A percentile compares a stretch with the other conserved stretches of the same genome.
phyloP scores from a whole-genome alignment of 2,329 filamentous ascomycete species.

The Pseudocercospora pini-densiflorae region DNA sequence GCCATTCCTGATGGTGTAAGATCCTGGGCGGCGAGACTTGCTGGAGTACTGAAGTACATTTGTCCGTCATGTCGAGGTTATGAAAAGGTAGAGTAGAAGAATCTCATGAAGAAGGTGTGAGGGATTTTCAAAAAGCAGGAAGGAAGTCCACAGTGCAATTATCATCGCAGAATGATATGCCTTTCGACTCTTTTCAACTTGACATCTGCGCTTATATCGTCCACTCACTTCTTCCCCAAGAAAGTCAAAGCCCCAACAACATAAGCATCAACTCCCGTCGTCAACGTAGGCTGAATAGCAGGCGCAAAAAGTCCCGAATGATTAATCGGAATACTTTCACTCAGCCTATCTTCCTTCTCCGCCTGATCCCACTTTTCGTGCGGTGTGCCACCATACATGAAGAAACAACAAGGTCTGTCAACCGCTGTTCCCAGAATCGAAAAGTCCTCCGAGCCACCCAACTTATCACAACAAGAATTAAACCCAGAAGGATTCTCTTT shows the following conservation, averaged over 20 bases:
- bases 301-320: conserved; percentile 65
- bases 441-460: conserved; percentile 63
- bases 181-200: too few relatives aligned
- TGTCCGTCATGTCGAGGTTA: too few relatives aligned
- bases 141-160: too few relatives aligned
- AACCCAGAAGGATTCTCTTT: conserved; percentile 34
- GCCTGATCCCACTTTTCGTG: conserved; percentile 55
- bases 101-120: too few relatives aligned
- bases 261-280: conserved; percentile 50
- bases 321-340: conserved; percentile 60
- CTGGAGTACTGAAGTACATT: too few relatives aligned
- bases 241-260: conserved; percentile 42
- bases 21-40: too few relatives aligned
- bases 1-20: too few relatives aligned
- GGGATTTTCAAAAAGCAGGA: too few relatives aligned
- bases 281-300: conserved; percentile 62
- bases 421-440: conserved; percentile 57
- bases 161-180: too few relatives aligned
- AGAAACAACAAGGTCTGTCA: conserved; percentile 59
- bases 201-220: too few relatives aligned
- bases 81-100: too few relatives aligned
- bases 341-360: conserved; percentile 49
- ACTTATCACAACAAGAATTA: conserved; percentile 45
- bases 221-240: conserved; percentile 35
- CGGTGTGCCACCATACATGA: conserved; percentile 61